Conservation (phyloP, 352 stramenopile species). For the Thalassiosira ordinaria region DNA sequence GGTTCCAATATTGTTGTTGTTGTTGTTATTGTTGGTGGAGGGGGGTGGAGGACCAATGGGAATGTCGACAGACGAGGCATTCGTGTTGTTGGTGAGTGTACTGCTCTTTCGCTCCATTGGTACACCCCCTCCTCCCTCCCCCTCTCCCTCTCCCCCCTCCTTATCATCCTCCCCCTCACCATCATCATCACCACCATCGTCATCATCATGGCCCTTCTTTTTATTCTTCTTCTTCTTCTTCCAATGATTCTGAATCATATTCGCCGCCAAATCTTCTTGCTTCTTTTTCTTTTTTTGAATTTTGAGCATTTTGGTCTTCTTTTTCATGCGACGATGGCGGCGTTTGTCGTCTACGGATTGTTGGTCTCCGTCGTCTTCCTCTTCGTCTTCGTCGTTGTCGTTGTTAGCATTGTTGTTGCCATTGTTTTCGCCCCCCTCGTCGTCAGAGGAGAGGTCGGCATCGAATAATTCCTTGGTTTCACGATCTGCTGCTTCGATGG, state of each 20-base stretch:
- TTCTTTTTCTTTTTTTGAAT: conserved; percentile 25
- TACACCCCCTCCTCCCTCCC: not conserved
- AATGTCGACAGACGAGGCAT: too few relatives aligned
- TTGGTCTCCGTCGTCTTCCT: not conserved
- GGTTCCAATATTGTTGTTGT: conserved; percentile 21
- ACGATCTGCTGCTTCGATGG: conserved; percentile 13
- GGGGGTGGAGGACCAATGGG: not conserved
- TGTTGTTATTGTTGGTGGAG: conserved; percentile 1
- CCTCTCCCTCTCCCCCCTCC: too few relatives aligned
- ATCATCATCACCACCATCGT: not conserved
- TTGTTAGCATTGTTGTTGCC: not conserved
- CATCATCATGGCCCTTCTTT: not conserved
- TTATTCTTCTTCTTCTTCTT: conserved; percentile 54
- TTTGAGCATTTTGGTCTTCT: conserved; percentile 31
- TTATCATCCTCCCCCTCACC: not conserved
- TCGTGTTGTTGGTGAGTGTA: too few relatives aligned
- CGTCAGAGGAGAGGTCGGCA: conserved; percentile 33
- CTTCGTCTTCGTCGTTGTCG: not conserved
- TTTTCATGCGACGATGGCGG: conserved; percentile 22
- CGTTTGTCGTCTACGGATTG: not conserved
- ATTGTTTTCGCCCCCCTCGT: conserved; percentile 4
- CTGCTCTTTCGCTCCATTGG: too few relatives aligned
- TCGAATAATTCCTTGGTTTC: conserved; percentile 57
- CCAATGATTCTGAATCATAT: conserved; percentile 73
- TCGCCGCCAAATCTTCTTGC: conserved; percentile 41